phyloP scores from a whole-genome alignment of 1,284 basidiomycete genomes.

The Volvariella surrecta region DNA sequence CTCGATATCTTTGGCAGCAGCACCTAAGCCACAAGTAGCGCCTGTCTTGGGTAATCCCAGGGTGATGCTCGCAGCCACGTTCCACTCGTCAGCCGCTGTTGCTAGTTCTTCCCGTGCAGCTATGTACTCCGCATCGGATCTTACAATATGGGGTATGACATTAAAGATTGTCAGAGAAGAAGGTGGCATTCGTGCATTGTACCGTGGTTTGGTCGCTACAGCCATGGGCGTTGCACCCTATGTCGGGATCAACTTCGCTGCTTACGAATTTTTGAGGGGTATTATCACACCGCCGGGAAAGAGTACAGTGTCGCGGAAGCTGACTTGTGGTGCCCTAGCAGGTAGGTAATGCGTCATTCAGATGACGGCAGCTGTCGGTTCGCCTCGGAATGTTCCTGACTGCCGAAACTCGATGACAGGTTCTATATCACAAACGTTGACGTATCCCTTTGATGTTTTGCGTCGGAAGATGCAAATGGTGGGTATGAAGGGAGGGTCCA shows the following conservation, averaged over 20 bases:
- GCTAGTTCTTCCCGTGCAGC: slow-evolving; percentile 20
- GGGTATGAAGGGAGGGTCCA: slow-evolving; percentile 64
- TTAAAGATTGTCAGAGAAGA: slow-evolving; percentile 86
- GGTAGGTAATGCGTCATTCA: slow-evolving; percentile 31
- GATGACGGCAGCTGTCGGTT: not conserved
- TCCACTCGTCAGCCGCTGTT: slow-evolving; percentile 42
- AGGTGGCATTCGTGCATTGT: slow-evolving; percentile 81
- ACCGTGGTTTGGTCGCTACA: slow-evolving; percentile 84
- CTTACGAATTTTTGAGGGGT: slow-evolving; percentile 69
- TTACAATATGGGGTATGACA: slow-evolving; percentile 87
- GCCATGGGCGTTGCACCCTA: slow-evolving; percentile 91
- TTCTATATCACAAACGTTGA: slow-evolving; percentile 86
- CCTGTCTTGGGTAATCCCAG: slow-evolving; percentile 18
- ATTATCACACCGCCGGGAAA: slow-evolving; percentile 73
- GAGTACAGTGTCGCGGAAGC: slow-evolving; percentile 50
- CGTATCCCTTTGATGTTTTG: slow-evolving; percentile 94
- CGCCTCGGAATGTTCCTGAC: not conserved
- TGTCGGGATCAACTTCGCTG: slow-evolving; percentile 79
- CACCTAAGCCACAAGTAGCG: slow-evolving; percentile 12
- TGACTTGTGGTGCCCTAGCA: slow-evolving; percentile 71
- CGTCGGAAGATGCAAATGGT: slow-evolving; percentile 94
- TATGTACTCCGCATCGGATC: slow-evolving; percentile 39
- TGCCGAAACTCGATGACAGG: slow-evolving; percentile 29
- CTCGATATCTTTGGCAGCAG: slow-evolving; percentile 38
- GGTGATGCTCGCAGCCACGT: slow-evolving; percentile 34